Conservation (phyloP, 139 green algal genomes). For the Tetraselmis chui region DNA sequence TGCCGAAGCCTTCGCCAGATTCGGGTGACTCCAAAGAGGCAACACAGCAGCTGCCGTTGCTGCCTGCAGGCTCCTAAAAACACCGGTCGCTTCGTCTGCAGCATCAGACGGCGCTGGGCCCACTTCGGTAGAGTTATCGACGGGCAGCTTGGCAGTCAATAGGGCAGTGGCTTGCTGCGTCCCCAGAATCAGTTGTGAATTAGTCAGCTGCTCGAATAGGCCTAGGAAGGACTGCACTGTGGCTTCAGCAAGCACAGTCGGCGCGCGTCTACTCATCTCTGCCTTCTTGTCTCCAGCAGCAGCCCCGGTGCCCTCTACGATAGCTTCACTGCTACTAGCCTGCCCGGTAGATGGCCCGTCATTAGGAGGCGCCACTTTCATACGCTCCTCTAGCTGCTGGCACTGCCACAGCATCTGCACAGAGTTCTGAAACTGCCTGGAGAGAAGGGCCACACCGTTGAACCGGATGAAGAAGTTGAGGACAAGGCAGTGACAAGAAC, state of each 20-base stretch:
- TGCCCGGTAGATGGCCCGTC: background rate
- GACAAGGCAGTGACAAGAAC: slow-evolving; percentile 72
- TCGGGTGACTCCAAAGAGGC: slow-evolving; percentile 62
- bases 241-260: slow-evolving; percentile 9
- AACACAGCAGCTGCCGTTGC: slow-evolving; percentile 54
- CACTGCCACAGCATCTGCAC: slow-evolving; percentile 20
- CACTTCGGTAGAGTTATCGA: slow-evolving; percentile 29
- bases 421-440: slow-evolving; percentile 14
- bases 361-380: too few species aligned
- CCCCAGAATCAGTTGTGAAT: slow-evolving; percentile 41
- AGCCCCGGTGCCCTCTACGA: background rate
- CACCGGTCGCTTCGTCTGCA: background rate
- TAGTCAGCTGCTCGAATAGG: slow-evolving; percentile 57
- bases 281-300: background rate
- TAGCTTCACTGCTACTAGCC: too few species aligned
- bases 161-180: slow-evolving; percentile 11
- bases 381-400: background rate
- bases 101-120: background rate
- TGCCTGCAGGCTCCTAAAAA: slow-evolving; percentile 29
- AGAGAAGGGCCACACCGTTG: slow-evolving; percentile 29
- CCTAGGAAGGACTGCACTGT: slow-evolving; percentile 22
- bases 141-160: background rate
- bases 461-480: slow-evolving; percentile 71
- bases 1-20: slow-evolving; percentile 16
- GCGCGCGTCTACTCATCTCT: background rate